Evolutionary conservation across 1,284 basidiomycete genomes (phyloP).

Genomic region (Heterobasidion irregulare): DNA sequence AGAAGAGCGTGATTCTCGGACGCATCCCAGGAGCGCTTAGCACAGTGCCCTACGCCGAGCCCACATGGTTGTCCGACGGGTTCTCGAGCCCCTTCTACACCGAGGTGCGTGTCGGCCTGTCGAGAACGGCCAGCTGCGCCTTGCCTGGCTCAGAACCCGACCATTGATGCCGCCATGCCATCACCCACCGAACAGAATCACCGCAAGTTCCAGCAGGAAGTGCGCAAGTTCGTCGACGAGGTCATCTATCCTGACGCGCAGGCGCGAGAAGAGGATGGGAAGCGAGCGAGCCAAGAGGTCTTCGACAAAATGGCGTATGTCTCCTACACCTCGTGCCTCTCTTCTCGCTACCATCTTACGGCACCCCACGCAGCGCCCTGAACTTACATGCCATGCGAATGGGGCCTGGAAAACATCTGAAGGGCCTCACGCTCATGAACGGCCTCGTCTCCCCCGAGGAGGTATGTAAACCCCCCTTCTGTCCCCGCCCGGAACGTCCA

Average conservation of each 20-base stretch:
- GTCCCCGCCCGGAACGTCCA: no score
- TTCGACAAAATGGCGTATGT: constrained; percentile 65
- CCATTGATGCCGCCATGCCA: no score
- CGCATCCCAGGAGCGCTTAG: constrained; percentile 62
- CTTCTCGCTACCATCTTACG: background rate
- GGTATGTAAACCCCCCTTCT: background rate
- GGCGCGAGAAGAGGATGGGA: constrained; percentile 74
- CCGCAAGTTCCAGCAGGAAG: constrained; percentile 54
- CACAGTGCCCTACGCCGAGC: constrained; percentile 83
- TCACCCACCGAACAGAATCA: constrained; percentile 27
- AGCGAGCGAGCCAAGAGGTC: constrained; percentile 67
- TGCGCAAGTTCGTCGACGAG: constrained; percentile 57
- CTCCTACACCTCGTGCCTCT: background rate
- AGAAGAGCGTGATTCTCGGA: constrained; percentile 53
- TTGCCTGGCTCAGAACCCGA: no score
- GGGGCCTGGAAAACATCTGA: constrained; percentile 84
- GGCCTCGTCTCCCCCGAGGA: constrained; percentile 87
- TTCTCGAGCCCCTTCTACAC: constrained; percentile 84
- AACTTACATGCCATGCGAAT: constrained; percentile 94
- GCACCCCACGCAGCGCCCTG: constrained; percentile 34
- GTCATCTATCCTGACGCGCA: constrained; percentile 58
- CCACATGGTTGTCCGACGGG: constrained; percentile 78
- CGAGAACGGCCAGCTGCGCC: no score
- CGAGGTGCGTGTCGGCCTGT: constrained; percentile 23
- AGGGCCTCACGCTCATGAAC: constrained; percentile 77